A percentile compares a stretch with the other conserved stretches of the same genome.
phyloP scores from a whole-genome alignment of 106 monocot genomes.

The Dendrobium catenatum region DNA sequence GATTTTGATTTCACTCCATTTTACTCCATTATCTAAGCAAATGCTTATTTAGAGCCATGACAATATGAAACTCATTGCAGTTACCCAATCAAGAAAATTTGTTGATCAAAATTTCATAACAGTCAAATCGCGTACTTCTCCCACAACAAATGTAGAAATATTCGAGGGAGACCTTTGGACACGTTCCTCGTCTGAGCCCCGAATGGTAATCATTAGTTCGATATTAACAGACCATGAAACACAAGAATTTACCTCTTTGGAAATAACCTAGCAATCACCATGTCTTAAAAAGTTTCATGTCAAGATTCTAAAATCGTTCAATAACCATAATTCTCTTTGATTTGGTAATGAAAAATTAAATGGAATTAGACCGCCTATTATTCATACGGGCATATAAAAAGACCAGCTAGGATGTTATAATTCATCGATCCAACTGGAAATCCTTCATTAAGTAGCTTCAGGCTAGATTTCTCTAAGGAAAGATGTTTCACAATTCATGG shows the following conservation, averaged over 20 bases:
- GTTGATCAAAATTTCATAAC: not conserved
- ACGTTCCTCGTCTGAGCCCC: not conserved
- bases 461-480: not conserved
- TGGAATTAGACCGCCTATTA: too few species aligned
- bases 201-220: not conserved
- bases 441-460: not conserved
- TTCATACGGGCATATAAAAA: not conserved
- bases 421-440: not conserved
- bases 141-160: not conserved
- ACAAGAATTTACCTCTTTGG: not conserved
- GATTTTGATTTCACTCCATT: not conserved
- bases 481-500: not conserved
- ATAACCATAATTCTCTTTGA: too few species aligned
- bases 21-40: not conserved
- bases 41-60: not conserved
- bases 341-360: too few species aligned
- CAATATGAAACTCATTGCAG: not conserved
- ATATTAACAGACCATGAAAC: not conserved
- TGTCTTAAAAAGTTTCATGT: not conserved
- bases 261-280: not conserved
- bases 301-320: not conserved
- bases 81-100: not conserved
- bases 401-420: not conserved
- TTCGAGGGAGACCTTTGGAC: not conserved
- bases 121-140: not conserved